Conservation (phyloP, 768 basidiomycete genomes). For the Tulasnella sp. region DNA sequence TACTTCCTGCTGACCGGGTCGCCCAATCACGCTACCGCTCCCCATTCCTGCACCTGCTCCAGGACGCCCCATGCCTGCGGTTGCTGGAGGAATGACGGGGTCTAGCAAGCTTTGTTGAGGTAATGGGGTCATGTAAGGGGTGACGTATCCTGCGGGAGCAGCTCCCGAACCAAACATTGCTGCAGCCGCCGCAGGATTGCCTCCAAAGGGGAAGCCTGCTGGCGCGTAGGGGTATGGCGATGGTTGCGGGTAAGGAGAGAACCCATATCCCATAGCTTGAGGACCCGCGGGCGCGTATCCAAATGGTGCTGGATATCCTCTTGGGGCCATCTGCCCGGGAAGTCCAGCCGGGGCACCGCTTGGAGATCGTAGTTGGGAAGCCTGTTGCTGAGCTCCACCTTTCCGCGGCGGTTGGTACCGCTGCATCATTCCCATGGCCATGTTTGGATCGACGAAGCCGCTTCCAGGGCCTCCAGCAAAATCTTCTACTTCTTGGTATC, state of each 20-base stretch:
- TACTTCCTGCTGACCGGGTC: conserved; percentile 15
- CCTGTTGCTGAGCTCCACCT: not conserved
- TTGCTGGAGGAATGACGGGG: not conserved
- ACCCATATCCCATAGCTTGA: conserved; percentile 15
- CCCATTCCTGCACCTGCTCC: conserved; percentile 17
- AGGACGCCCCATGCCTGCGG: not conserved
- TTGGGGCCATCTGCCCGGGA: not conserved
- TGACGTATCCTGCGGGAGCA: conserved; percentile 2
- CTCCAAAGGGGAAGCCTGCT: conserved; percentile 21
- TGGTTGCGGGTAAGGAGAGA: conserved; percentile 22
- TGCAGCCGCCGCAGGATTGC: conserved; percentile 16
- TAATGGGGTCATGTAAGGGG: conserved; percentile 26
- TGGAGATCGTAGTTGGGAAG: not conserved
- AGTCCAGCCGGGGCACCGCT: not conserved
- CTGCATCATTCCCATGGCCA: conserved; percentile 24
- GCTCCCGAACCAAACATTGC: conserved; percentile 17
- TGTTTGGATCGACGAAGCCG: not conserved
- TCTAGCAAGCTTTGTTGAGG: conserved; percentile 13
- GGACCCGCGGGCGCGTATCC: conserved; percentile 16
- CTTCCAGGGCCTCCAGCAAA: not conserved
- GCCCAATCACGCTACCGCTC: conserved; percentile 17
- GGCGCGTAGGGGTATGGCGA: conserved; percentile 17
- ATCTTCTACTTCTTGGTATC: conserved; percentile 5
- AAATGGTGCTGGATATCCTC: conserved; percentile 9
- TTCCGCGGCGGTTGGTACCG: not conserved